phyloP scores from a whole-genome alignment of 1,284 basidiomycete species.

The Chalciporus sp. region DNA sequence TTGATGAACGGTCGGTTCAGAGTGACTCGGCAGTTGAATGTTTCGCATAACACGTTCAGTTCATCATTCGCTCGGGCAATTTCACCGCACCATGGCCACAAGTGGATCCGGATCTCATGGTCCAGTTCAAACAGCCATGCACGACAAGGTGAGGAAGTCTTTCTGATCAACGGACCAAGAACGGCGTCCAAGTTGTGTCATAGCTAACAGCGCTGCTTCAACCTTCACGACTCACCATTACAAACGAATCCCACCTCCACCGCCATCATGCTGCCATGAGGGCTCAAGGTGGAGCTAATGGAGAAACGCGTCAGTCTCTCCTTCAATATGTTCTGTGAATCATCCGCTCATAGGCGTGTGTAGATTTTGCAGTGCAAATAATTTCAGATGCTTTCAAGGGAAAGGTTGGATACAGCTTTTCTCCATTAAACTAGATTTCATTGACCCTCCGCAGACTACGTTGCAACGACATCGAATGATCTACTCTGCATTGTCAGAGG shows the following conservation, averaged over 20 bases:
- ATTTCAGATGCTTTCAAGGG: slow-evolving; percentile 71
- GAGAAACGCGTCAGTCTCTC: slow-evolving; percentile 67
- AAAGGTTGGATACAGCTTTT: slow-evolving; percentile 51
- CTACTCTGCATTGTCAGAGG: slow-evolving; percentile 67
- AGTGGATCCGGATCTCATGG: slow-evolving; percentile 33
- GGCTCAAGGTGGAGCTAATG: slow-evolving; percentile 58
- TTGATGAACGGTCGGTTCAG: slow-evolving; percentile 22
- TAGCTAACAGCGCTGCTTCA: slow-evolving; percentile 61
- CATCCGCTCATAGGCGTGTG: slow-evolving; percentile 23
- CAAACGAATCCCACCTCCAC: slow-evolving; percentile 79
- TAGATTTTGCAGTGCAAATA: slow-evolving; percentile 76
- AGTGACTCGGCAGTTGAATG: slow-evolving; percentile 26
- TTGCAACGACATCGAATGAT: slow-evolving; percentile 81
- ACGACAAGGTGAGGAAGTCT: slow-evolving; percentile 51
- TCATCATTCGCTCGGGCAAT: slow-evolving; percentile 23
- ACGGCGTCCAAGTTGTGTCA: slow-evolving; percentile 19
- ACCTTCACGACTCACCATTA: slow-evolving; percentile 61
- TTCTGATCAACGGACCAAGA: slow-evolving; percentile 23
- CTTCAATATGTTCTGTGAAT: slow-evolving; percentile 19
- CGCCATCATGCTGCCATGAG: slow-evolving; percentile 77
- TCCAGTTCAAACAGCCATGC: slow-evolving; percentile 49
- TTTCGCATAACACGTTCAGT: slow-evolving; percentile 24
- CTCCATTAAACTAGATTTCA: slow-evolving; percentile 4
- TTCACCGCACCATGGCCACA: slow-evolving; percentile 32
- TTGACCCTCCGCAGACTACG: slow-evolving; percentile 49